These are phyloP conservation scores for Zangia roseola DNA, from an alignment of 768 basidiomycete genomes.

Conservation along the genomic window DNA sequence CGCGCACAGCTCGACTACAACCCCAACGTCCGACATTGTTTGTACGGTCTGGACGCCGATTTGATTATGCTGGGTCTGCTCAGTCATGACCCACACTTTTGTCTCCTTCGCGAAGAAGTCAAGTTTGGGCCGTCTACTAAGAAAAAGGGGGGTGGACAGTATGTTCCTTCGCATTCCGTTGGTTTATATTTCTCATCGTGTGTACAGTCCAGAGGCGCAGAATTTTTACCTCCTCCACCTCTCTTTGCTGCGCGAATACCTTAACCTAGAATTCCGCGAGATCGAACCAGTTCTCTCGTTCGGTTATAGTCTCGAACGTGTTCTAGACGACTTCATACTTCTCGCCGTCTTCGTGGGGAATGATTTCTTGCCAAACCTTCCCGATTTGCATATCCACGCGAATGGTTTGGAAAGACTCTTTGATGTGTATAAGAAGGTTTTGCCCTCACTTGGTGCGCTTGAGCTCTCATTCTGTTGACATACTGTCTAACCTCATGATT, in stretches of 20 bases:
- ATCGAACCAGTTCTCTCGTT: constrained; percentile 70
- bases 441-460: constrained; percentile 67
- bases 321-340: constrained; percentile 98
- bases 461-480: neutral
- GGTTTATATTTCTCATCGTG: constrained; percentile 5
- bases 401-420: constrained; percentile 92
- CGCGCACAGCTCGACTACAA: constrained; percentile 96
- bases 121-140: constrained; percentile 85
- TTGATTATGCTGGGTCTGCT: constrained; percentile 96
- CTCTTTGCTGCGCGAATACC: constrained; percentile 93
- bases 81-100: constrained; percentile 99
- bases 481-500: constrained; percentile 1
- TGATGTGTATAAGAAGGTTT: constrained; percentile 90
- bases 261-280: constrained; percentile 90
- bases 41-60: constrained; percentile 98
- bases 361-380: constrained; percentile 94
- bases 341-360: constrained; percentile 97
- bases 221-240: constrained; percentile 96
- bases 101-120: constrained; percentile 95
- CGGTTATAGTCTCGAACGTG: constrained; percentile 83
- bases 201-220: constrained; percentile 60
- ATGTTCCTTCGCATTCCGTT: constrained; percentile 5
- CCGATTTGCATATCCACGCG: constrained; percentile 96
- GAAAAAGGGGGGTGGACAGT: constrained; percentile 68
- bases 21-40: constrained; percentile 94